Base-by-base conservation (phyloP, 768 basidiomycete genomes). In the Termitomyces bulborhizus region DNA sequence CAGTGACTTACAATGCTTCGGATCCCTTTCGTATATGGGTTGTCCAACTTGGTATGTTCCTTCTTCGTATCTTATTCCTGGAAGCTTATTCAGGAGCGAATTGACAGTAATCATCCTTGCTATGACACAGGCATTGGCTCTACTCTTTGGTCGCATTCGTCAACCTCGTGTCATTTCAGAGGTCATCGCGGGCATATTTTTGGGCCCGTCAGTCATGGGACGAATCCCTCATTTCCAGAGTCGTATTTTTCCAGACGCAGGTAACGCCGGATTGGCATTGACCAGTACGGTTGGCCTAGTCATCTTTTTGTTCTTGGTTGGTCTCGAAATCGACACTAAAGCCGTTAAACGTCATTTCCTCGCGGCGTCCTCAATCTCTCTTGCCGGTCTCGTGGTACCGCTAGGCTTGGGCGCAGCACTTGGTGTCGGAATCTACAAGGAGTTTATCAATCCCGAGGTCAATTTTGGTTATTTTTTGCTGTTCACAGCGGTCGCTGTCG, bases 91-190 rank as follows among this genome's bases (percentile, higher is more conserved):
- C 61, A 26, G 44, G 4, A 49, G 61, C 27, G 46, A 46, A 37
- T 13, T 12, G 32, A 41, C 69, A 83, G 87, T 87, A 48, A 81
- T 98, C 62, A 93, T 98, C 72, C 77, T 97, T 55, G 71, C 70
- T 34, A 84, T 93, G 77, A 84, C 85, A 43, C 88, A 94, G 64
- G 54, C 87, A 2, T 80, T 98, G 16, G 76, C 81, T 1, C 68
- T 89, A n/a, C 52, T 80, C 47, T 75, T 97, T 21, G 67, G 73
- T 5, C 83, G 77, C 49, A 81, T 96, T 39, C 84, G 82, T 36
- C 95, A 98, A 63, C 96, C 96, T 3, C 78, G 86, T 18, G 95
- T 98, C 55, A 93, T 97, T 46, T 85, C 93, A 46, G 95, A 98
- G 67, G 88, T 97, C 58, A 82, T 98, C 52, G 92, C 86, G 0